Base-by-base conservation (phyloP, 2,329 filamentous ascomycete species). In the Penicillium polonicum region DNA sequence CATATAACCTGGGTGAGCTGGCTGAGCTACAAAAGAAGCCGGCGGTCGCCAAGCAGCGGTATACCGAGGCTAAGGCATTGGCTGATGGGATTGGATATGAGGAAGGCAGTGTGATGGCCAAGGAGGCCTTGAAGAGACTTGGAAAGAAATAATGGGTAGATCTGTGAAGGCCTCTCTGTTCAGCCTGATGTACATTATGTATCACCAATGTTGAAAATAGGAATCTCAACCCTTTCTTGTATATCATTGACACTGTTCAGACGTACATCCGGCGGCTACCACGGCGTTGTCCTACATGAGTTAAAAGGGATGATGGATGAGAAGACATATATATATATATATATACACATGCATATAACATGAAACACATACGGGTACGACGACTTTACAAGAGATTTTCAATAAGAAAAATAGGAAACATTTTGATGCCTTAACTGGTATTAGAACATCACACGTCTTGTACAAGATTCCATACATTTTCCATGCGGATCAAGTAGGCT, bases 1-100 rank as follows among this genome's bases (percentile, higher is more conserved):
- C 90, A n/a, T 89, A 91, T 73, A 96, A 95, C 70, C 83, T 96
- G 52, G 93, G 87, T 25, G 90, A 95, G 67, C 88, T 97, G 65
- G 88, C 90, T 0, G 86, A 89, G 63, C 87, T 94, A 83, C 76
- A 87, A 59, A 88, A 88, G 1, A 83, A 89, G 65, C 68, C 80
- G 1, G 78, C 78, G 4, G 82, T 89, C 63, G 92, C 93, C 2
- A 82, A 82, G 66, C 81, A 80, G 65, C 84, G 83, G 69, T 96
- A 90, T 69, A 77, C 82, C 53, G 84, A 95, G 70, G 88, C 89
- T 10, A 82, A 85, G 53, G 80, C 80, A 21, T 72, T 93, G 36
- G 77, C 80, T 3, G 77, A 78, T 60, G 75, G 73, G 4, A 69
- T 84, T 36, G 77, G 66, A 7, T 74, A 70, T 52, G 62, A 67